phyloP scores from a whole-genome alignment of 1,139 yeast species.

The Taiozyma sp. region DNA sequence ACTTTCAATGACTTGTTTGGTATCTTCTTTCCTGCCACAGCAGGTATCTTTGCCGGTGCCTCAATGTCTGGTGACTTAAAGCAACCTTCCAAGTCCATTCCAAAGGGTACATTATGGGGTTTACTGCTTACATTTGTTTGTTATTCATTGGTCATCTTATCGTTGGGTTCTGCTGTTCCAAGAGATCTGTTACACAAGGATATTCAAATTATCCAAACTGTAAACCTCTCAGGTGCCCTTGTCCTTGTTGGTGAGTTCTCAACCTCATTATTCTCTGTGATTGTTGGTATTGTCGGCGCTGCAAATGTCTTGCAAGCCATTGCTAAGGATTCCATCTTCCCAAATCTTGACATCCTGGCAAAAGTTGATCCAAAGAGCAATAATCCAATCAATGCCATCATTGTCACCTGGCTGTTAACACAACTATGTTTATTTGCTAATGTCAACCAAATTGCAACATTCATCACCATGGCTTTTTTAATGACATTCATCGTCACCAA shows the following conservation, averaged over 20 bases:
- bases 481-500: constrained; percentile 95
- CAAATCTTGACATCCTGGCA: constrained; percentile 61
- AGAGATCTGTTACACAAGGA: constrained; percentile 70
- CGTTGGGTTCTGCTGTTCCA: constrained; percentile 77
- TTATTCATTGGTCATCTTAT: constrained; percentile 68
- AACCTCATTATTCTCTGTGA: constrained; percentile 84
- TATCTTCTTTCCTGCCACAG: constrained; percentile 94
- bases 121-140: constrained; percentile 66
- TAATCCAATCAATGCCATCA: constrained; percentile 57
- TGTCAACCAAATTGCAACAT: constrained; percentile 88
- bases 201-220: constrained; percentile 78
- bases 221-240: constrained; percentile 62
- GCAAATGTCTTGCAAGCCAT: constrained; percentile 87
- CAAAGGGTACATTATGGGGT: constrained; percentile 85
- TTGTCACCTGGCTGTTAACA: constrained; percentile 75
- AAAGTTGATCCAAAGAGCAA: constrained; percentile 35
- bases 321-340: constrained; percentile 79
- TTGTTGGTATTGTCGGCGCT: constrained; percentile 94
- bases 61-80: constrained; percentile 95
- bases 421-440: constrained; percentile 84
- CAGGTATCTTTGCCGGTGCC: constrained; percentile 98
- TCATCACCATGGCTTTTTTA: constrained; percentile 93
- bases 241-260: constrained; percentile 86
- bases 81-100: constrained; percentile 83
- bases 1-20: constrained; percentile 85